These are phyloP conservation scores for Coemansia sp. DNA, from an alignment of 192 early-diverging fungal species.

Conservation along the genomic window DNA sequence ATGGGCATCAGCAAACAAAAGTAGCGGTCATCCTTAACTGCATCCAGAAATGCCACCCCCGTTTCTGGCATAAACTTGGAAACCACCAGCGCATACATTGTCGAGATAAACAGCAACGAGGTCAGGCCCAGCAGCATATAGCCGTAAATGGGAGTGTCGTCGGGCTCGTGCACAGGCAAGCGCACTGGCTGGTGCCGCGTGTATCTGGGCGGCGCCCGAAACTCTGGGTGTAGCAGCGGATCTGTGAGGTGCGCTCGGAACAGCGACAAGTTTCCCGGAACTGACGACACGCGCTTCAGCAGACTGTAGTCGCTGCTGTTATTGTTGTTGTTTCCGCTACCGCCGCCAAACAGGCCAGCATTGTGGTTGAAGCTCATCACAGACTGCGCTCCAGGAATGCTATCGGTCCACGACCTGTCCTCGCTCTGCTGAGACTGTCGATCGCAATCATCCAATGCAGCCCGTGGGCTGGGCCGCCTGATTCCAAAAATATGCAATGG, in stretches of 20 bases:
- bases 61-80: constrained; percentile 71
- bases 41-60: constrained; percentile 64
- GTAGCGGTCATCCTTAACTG: constrained; percentile 73
- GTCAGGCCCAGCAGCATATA: constrained; percentile 61
- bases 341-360: constrained; percentile 4
- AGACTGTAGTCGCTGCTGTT: constrained; percentile 12
- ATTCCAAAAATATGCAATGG: constrained; percentile 19
- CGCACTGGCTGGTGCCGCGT: constrained; percentile 58
- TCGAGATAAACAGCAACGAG: constrained; percentile 58
- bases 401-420: background rate
- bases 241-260: constrained; percentile 45
- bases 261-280: constrained; percentile 47
- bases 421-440: background rate
- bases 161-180: constrained; percentile 59
- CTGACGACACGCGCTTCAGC: constrained; percentile 47
- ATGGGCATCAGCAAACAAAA: constrained; percentile 83
- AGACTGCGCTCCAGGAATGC: background rate
- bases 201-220: constrained; percentile 52
- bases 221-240: constrained; percentile 46
- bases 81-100: constrained; percentile 65
- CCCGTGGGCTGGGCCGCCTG: constrained; percentile 1
- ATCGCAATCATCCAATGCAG: background rate
- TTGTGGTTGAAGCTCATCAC: background rate
- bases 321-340: constrained; percentile 11
- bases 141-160: constrained; percentile 68